Base-by-base conservation (phyloP, 2,329 filamentous ascomycete species). In the Didymellaceae sp. region DNA sequence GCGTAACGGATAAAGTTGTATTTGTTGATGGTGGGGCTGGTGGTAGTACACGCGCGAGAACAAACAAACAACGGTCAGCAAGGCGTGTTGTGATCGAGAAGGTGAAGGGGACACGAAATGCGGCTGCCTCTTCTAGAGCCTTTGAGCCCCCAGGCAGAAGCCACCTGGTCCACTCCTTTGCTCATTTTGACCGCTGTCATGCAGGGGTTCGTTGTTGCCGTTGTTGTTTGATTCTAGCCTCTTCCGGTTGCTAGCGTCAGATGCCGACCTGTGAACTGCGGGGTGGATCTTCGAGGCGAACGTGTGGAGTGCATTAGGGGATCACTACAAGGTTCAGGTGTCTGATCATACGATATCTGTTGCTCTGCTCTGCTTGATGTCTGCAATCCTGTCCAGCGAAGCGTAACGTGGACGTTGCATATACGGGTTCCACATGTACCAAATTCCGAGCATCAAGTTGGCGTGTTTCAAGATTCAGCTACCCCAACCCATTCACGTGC, bases 401-500 rank as follows among this genome's bases (percentile, higher is more conserved):
- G n/a, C 30, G 13, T 25, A 22, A 35, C 28, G 37, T 35, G 24
- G 38, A 8, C 26, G 38, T 38, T 38, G 32, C 33, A 28, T 45
- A 18, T 37, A 17, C 24, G 18, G 16, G 37, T 42, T 42, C 31
- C 26, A 32, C 37, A 34, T 35, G 24, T 53, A 31, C 25, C 28
- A 35, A 34, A 20, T 43, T 37, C 28, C 20, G 49, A 30, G 32
- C 17, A 46, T 30, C 24, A 17, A 49, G 39, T 42, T 52, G 54
- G 54, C 50, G 54, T 47, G 54, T 57, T 57, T 57, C 54, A 57
- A 35, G 30, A 24, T 43, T 20, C 37, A 35, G 46, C 34, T 52
- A 32, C 43, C 21, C 43, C 43, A 44, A 24, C 26, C 32, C 21
- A 22, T 42, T 52, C 48, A 52, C 42, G n/a, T 52, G 48, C 31